These are phyloP conservation scores for Begonia fuchsioides DNA, from an alignment of 306 rosid species.

Conservation along the genomic window DNA sequence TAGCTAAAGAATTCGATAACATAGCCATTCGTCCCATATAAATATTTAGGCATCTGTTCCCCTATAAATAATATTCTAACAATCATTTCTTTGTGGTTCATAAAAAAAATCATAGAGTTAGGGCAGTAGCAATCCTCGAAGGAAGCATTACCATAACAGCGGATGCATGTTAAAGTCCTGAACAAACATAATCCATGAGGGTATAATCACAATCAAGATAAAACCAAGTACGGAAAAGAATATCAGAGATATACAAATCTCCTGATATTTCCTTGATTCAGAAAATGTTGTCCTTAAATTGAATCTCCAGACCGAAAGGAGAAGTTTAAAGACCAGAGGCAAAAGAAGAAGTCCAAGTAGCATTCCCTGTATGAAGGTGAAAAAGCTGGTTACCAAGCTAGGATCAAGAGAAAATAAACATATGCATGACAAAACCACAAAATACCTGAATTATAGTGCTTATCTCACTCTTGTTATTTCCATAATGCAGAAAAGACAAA, in stretches of 20 bases:
- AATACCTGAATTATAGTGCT: slow-evolving; percentile 67
- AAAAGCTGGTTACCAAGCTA: slow-evolving; percentile 17
- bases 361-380: slow-evolving; percentile 54
- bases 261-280: slow-evolving; percentile 36
- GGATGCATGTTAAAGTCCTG: slow-evolving; percentile 70
- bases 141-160: slow-evolving; percentile 41
- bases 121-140: slow-evolving; percentile 8
- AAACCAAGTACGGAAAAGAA: slow-evolving; percentile 50
- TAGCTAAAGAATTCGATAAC: not conserved
- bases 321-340: slow-evolving; percentile 47
- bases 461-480: slow-evolving; percentile 62
- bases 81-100: not conserved
- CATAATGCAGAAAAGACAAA: slow-evolving; percentile 25
- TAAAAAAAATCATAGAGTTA: not conserved
- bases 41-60: not conserved
- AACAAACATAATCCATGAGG: slow-evolving; percentile 82
- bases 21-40: not conserved
- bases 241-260: slow-evolving; percentile 44
- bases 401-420: slow-evolving; percentile 12
- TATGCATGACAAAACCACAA: slow-evolving; percentile 9
- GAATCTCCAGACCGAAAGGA: slow-evolving; percentile 44
- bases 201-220: slow-evolving; percentile 42
- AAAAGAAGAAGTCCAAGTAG: slow-evolving; percentile 81
- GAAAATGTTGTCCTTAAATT: slow-evolving; percentile 21
- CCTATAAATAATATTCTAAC: not conserved